These are phyloP conservation scores for Colletotrichum scovillei DNA, from an alignment of 2,329 filamentous ascomycete genomes.

Conservation along the genomic window DNA sequence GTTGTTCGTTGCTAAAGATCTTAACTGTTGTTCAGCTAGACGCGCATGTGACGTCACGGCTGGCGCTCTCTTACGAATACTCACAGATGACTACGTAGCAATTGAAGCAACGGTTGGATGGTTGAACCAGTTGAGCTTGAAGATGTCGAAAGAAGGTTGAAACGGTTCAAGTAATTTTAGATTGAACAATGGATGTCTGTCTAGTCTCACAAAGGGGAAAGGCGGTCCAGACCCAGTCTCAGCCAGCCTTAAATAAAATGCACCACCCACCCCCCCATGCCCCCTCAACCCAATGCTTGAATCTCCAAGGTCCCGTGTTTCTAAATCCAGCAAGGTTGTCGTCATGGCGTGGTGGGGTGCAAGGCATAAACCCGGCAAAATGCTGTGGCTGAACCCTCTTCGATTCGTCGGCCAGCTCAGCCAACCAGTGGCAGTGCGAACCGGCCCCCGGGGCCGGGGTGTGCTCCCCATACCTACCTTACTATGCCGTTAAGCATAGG, in stretches of 20 bases:
- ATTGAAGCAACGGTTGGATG: not conserved
- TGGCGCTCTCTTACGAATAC: not conserved
- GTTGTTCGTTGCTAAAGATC: not conserved
- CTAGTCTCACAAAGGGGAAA: not conserved
- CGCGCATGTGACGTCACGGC: slow-evolving; percentile 18
- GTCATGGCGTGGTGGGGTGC: slow-evolving; percentile 29
- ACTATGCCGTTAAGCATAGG: not conserved
- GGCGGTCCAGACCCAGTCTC: slow-evolving; percentile 15
- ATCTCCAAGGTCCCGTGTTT: slow-evolving; percentile 27
- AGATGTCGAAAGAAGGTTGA: not conserved
- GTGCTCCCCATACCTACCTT: no score
- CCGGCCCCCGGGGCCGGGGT: not conserved
- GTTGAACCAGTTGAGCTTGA: not conserved
- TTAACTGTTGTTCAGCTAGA: not conserved
- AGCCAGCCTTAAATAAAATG: slow-evolving; percentile 26
- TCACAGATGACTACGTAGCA: not conserved
- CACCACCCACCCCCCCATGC: not conserved
- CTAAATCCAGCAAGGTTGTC: slow-evolving; percentile 30
- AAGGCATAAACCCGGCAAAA: not conserved
- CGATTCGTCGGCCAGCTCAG: slow-evolving; percentile 20
- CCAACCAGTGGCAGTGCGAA: slow-evolving; percentile 21
- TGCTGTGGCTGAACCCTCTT: slow-evolving; percentile 21
- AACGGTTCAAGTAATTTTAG: not conserved
- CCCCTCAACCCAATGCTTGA: slow-evolving; percentile 10
- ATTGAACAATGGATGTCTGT: not conserved